Conservation (phyloP, 352 stramenopile species). For the Phytophthora parvispora region DNA sequence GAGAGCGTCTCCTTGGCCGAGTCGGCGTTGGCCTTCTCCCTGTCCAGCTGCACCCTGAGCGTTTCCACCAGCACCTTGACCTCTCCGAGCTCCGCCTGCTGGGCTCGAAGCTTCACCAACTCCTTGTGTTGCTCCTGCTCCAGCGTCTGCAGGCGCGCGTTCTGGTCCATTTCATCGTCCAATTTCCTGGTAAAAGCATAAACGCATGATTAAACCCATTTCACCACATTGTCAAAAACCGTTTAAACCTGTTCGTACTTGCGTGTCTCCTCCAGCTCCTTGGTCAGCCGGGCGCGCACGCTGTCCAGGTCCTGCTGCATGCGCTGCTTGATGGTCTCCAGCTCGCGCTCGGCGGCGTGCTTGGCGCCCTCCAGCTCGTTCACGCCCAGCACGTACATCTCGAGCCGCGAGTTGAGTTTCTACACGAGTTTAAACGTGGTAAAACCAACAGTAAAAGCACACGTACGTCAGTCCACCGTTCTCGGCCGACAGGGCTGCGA, state of each 20-base stretch:
- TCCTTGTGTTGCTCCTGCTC: constrained; percentile 87
- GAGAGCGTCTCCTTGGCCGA: constrained; percentile 86
- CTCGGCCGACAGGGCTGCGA: constrained; percentile 4
- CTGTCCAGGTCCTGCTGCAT: constrained; percentile 86
- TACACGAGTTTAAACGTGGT: constrained; percentile 26
- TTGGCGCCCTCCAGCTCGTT: constrained; percentile 88
- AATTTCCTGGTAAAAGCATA: constrained; percentile 56
- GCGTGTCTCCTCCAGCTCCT: constrained; percentile 83
- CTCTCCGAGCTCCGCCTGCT: constrained; percentile 77
- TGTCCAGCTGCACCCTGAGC: constrained; percentile 58
- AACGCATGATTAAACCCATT: constrained; percentile 11
- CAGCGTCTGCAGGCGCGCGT: constrained; percentile 73
- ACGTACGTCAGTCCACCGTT: neutral
- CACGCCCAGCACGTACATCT: constrained; percentile 87
- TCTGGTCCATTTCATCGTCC: constrained; percentile 81
- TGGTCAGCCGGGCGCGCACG: constrained; percentile 61
- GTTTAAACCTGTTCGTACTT: constrained; percentile 41
- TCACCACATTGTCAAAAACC: neutral
- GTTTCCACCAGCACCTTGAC: constrained; percentile 64
- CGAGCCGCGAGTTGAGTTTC: constrained; percentile 83
- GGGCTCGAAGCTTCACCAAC: constrained; percentile 75
- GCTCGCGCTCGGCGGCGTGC: constrained; percentile 74
- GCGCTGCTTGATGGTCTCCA: constrained; percentile 83
- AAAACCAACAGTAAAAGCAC: constrained; percentile 5
- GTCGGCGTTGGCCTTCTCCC: constrained; percentile 70